phyloP scores from a whole-genome alignment of 2,329 filamentous ascomycete species.

The Paraconiothyrium sp. region DNA sequence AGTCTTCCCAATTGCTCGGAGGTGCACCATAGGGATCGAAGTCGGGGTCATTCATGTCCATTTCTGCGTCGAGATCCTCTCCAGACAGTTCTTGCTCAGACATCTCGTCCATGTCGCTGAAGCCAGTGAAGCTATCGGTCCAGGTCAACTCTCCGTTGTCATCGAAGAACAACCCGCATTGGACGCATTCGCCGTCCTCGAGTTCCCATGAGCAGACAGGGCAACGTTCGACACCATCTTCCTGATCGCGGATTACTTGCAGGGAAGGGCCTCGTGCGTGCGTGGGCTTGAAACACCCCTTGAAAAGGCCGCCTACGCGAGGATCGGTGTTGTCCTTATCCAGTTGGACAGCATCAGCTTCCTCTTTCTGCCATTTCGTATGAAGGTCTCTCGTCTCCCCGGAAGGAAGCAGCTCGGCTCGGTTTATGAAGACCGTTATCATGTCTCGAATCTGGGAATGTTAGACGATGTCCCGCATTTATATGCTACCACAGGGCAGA shows the following conservation, averaged over 20 bases:
- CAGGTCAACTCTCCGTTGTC: constrained; percentile 55
- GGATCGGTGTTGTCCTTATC: constrained; percentile 65
- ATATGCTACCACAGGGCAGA: not conserved
- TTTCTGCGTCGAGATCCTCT: constrained; percentile 54
- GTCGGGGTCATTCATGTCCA: constrained; percentile 53
- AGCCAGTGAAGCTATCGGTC: constrained; percentile 52
- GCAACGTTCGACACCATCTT: constrained; percentile 70
- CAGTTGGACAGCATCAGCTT: constrained; percentile 66
- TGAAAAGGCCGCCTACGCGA: constrained; percentile 68
- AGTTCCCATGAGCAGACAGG: constrained; percentile 71
- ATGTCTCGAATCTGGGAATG: constrained; percentile 68
- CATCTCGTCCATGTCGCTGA: constrained; percentile 57
- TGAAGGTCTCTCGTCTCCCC: constrained; percentile 73
- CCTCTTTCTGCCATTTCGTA: constrained; percentile 64
- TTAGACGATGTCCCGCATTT: constrained; percentile 9
- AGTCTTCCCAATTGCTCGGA: constrained; percentile 43
- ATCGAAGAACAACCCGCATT: constrained; percentile 63
- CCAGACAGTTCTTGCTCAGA: constrained; percentile 48
- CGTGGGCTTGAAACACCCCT: constrained; percentile 63
- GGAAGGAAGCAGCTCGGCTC: constrained; percentile 68
- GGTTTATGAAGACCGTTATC: constrained; percentile 68
- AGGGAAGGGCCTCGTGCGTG: constrained; percentile 37
- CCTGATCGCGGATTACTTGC: constrained; percentile 62
- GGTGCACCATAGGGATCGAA: constrained; percentile 45
- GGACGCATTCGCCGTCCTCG: constrained; percentile 66